phyloP scores from a whole-genome alignment of 257 asterid genomes.

The Plantago ovata region DNA sequence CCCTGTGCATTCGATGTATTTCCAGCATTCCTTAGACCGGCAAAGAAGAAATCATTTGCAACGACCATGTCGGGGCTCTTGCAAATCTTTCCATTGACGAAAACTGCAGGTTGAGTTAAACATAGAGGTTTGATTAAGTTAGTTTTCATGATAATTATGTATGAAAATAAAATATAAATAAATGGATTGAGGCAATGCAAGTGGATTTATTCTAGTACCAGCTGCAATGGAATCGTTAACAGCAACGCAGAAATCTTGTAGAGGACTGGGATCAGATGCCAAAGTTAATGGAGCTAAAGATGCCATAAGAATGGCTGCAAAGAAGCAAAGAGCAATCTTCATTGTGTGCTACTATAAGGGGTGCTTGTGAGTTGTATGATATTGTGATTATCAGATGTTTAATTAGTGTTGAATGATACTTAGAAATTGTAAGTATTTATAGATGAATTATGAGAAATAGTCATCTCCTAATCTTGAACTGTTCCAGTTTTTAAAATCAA shows the following conservation, averaged over 20 bases:
- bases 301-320: neutral
- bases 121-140: too few relatives aligned
- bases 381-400: too few relatives aligned
- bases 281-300: neutral
- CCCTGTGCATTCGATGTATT: neutral
- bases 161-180: neutral
- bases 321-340: neutral
- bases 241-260: conserved; percentile 30
- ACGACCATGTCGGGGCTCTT: conserved; percentile 6
- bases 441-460: neutral
- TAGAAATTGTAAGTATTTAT: neutral
- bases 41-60: conserved; percentile 9
- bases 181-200: neutral
- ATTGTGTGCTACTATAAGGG: neutral
- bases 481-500: neutral
- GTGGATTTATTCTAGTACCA: neutral
- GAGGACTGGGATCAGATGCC: conserved; percentile 25
- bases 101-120: conserved; percentile 3
- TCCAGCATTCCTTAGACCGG: neutral
- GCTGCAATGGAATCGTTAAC: conserved; percentile 18
- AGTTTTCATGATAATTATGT: neutral
- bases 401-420: neutral
- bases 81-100: conserved; percentile 14
- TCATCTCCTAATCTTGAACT: conserved; percentile 6
- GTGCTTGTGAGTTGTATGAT: neutral